Conservation (phyloP, 208 protist genomes). For the Wallacemonas collosoma region DNA sequence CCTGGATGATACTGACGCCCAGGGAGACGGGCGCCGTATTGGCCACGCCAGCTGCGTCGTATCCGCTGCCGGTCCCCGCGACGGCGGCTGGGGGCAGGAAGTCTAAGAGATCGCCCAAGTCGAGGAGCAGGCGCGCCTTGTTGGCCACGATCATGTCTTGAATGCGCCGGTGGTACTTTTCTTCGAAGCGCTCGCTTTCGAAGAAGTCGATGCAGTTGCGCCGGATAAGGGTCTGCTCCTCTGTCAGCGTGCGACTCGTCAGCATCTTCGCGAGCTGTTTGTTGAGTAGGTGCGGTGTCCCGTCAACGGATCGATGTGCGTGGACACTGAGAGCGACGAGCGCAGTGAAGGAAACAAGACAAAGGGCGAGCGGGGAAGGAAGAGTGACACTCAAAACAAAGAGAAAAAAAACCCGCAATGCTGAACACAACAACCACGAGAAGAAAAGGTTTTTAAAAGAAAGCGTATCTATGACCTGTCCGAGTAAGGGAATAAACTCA, state of each 20-base stretch:
- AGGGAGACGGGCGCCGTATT: conserved; percentile 39
- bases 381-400: neutral
- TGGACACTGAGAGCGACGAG: too few relatives aligned
- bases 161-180: conserved; percentile 83
- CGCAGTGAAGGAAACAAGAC: neutral
- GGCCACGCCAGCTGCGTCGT: conserved; percentile 17
- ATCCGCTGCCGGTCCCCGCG: conserved; percentile 5
- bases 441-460: too few relatives aligned
- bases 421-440: too few relatives aligned
- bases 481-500: neutral
- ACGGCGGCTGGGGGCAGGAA: conserved; percentile 46
- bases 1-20: conserved; percentile 69
- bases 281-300: too few relatives aligned
- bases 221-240: conserved; percentile 89
- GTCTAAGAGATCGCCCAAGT: conserved; percentile 92
- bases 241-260: conserved; percentile 74
- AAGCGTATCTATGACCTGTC: conserved; percentile 8
- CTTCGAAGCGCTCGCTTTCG: conserved; percentile 80
- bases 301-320: too few relatives aligned
- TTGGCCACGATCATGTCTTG: conserved; percentile 82
- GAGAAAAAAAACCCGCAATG: neutral
- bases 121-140: conserved; percentile 85
- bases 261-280: conserved; percentile 42
- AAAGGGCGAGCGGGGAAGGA: neutral
- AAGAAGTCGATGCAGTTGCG: conserved; percentile 92